Conservation (phyloP, 106 monocot genomes). For the Vanilla planifolia region DNA sequence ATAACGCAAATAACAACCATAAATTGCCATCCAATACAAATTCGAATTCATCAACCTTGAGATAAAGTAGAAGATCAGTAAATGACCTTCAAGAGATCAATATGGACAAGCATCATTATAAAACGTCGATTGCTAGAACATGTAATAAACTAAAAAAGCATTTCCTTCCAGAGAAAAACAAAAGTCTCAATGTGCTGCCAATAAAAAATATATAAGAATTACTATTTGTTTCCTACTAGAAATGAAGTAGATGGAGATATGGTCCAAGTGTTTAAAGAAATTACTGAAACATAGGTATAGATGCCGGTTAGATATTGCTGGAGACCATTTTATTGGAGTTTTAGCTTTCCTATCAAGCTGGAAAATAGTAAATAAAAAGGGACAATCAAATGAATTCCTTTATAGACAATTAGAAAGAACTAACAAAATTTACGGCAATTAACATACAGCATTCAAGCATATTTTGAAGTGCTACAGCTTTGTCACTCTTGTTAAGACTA, state of each 20-base stretch:
- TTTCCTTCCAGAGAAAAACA: background rate
- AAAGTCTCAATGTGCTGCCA: background rate
- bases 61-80: no score
- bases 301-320: background rate
- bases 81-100: no score
- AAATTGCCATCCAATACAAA: no score
- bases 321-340: no score
- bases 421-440: background rate
- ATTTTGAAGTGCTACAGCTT: background rate
- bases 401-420: background rate
- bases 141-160: background rate
- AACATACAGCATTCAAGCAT: background rate
- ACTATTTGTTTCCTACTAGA: background rate
- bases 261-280: background rate
- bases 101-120: background rate
- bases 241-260: background rate
- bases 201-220: background rate
- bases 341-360: background rate
- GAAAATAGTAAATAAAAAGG: background rate
- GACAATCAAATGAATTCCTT: background rate
- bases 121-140: background rate
- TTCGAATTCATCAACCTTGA: no score
- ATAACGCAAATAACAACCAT: no score
- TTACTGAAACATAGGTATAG: background rate
- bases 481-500: background rate